A percentile compares a stretch with the other conserved stretches of the same genome.
Conservation (phyloP, 176 grass and related monocot species). For the Miscanthus lutarioriparius region DNA sequence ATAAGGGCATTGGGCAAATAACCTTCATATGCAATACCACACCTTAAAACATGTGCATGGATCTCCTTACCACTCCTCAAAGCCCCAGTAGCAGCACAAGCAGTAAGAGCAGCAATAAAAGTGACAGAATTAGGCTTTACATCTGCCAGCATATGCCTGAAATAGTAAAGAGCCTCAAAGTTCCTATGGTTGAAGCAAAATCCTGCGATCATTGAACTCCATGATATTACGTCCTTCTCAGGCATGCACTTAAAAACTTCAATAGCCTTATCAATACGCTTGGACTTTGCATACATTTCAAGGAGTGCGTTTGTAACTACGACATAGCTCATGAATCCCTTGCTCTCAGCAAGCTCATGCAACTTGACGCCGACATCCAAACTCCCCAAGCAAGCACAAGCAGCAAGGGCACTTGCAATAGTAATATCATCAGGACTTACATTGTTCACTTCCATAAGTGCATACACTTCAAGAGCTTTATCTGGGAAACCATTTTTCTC, state of each 20-base stretch:
- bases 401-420: slow-evolving; percentile 70
- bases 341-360: slow-evolving; percentile 61
- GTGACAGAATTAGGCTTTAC: slow-evolving; percentile 81
- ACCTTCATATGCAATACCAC: slow-evolving; percentile 58
- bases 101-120: slow-evolving; percentile 71
- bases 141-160: slow-evolving; percentile 75
- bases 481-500: slow-evolving; percentile 73
- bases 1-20: slow-evolving; percentile 82
- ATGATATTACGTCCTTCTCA: slow-evolving; percentile 82
- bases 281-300: slow-evolving; percentile 90
- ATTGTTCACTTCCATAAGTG: slow-evolving; percentile 69
- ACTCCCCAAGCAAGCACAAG: slow-evolving; percentile 64
- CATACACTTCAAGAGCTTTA: slow-evolving; percentile 82
- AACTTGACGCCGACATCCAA: slow-evolving; percentile 78
- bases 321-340: slow-evolving; percentile 48
- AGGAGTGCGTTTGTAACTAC: slow-evolving; percentile 68
- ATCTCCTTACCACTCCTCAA: slow-evolving; percentile 84
- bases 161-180: slow-evolving; percentile 82
- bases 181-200: slow-evolving; percentile 80
- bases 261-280: slow-evolving; percentile 76
- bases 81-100: slow-evolving; percentile 71
- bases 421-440: slow-evolving; percentile 69
- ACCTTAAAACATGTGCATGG: slow-evolving; percentile 76
- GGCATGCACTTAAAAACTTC: slow-evolving; percentile 77
- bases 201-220: slow-evolving; percentile 81